Conservation (phyloP, 495 filamentous ascomycete genomes). For the Trypethelium eluteriae region DNA sequence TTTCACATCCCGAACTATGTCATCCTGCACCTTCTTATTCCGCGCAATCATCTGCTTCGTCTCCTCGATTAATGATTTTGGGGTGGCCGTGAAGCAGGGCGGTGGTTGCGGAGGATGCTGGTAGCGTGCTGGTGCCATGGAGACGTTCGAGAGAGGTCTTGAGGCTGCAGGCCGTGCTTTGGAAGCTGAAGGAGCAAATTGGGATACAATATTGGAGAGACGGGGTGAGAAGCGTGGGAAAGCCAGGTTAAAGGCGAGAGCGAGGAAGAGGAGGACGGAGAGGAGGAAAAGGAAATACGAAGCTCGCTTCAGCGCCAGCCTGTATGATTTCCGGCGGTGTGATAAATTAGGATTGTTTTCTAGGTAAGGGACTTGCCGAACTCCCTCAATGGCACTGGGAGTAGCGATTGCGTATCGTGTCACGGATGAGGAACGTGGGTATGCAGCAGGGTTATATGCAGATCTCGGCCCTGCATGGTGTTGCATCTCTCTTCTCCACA, state of each 20-base stretch:
- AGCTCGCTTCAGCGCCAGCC: constrained; percentile 1
- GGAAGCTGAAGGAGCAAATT: constrained; percentile 32
- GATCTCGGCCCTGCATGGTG: background rate
- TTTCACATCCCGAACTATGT: constrained; percentile 60
- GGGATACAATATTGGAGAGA: constrained; percentile 54
- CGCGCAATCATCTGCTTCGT: constrained; percentile 64
- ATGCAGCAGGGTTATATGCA: background rate
- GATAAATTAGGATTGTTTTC: background rate
- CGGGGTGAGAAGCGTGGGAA: constrained; percentile 56
- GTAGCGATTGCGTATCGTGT: background rate
- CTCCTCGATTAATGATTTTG: constrained; percentile 64
- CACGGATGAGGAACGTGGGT: background rate
- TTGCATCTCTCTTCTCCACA: background rate
- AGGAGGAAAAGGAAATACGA: constrained; percentile 15
- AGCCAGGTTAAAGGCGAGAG: constrained; percentile 68
- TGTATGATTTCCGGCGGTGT: background rate
- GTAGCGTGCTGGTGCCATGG: constrained; percentile 60
- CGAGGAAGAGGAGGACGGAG: constrained; percentile 52
- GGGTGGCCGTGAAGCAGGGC: constrained; percentile 77
- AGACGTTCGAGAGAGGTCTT: constrained; percentile 52
- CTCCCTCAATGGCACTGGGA: background rate
- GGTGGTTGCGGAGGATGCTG: constrained; percentile 75
- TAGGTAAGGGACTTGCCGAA: background rate
- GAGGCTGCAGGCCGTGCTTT: constrained; percentile 20
- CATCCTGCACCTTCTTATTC: constrained; percentile 64